Conservation (phyloP, 169 alveolate species). For the Cryptosporidium sp. region DNA sequence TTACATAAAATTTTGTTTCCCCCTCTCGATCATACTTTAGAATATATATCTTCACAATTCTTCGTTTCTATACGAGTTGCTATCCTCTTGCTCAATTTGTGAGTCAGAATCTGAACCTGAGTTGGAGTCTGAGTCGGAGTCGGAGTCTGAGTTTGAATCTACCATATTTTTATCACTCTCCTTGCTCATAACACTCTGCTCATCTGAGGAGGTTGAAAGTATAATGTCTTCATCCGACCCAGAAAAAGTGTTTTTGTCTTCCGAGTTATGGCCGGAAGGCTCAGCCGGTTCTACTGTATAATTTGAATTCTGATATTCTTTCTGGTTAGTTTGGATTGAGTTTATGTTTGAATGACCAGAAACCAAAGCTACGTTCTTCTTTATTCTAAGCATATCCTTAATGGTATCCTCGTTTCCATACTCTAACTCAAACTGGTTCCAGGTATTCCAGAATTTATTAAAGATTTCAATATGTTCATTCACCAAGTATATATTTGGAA, state of each 20-base stretch:
- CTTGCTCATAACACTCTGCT: neutral
- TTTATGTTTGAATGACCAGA: constrained; percentile 34
- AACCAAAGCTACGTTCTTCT: constrained; percentile 31
- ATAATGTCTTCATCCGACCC: constrained; percentile 35
- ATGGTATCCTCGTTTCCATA: constrained; percentile 68
- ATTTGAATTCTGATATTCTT: neutral
- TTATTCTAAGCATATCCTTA: constrained; percentile 42
- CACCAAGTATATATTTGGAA: constrained; percentile 38
- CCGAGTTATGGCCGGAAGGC: neutral
- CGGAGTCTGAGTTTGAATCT: neutral
- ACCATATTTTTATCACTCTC: neutral
- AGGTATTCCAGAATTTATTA: constrained; percentile 49
- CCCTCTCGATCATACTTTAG: neutral
- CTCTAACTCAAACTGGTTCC: constrained; percentile 57
- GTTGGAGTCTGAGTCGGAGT: no score
- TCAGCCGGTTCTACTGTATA: neutral
- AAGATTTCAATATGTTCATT: neutral
- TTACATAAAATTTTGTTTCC: neutral
- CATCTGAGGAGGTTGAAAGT: constrained; percentile 17
- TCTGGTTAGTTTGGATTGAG: neutral
- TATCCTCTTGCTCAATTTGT: neutral
- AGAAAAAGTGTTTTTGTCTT: constrained; percentile 3
- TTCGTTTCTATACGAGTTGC: neutral
- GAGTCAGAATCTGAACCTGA: neutral
- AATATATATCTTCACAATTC: neutral